Evolutionary conservation across 306 rosid species (phyloP).

Genomic region (Calophaca sinica): DNA sequence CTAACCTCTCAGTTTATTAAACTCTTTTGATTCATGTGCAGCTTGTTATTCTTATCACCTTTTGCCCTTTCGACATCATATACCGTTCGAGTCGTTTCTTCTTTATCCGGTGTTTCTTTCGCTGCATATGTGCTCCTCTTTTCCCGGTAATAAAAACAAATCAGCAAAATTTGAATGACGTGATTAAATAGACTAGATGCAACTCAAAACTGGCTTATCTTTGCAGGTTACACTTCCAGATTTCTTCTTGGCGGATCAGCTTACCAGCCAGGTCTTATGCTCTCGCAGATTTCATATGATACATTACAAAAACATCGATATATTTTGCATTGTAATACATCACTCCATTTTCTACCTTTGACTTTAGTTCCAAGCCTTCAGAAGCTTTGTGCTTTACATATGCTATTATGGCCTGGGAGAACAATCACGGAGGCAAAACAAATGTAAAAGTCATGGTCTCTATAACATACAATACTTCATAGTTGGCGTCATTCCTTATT

Average conservation of each 20-base stretch:
- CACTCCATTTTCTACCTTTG: constrained; percentile 43
- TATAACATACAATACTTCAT: constrained; percentile 59
- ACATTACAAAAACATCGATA: neutral
- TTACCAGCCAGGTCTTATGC: constrained; percentile 71
- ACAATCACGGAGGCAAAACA: constrained; percentile 65
- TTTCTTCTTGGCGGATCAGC: constrained; percentile 80
- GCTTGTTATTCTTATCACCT: too few species aligned
- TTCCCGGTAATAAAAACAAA: too few species aligned
- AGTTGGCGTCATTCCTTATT: constrained; percentile 62
- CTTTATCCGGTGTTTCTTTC: too few species aligned
- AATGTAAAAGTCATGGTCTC: constrained; percentile 61
- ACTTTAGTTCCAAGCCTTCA: constrained; percentile 64
- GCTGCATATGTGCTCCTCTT: too few species aligned
- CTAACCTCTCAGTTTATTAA: too few species aligned
- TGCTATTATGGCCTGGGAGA: constrained; percentile 82
- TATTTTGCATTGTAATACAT: constrained; percentile 24
- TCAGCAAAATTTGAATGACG: too few species aligned
- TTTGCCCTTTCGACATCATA: too few species aligned
- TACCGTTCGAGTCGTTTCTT: too few species aligned
- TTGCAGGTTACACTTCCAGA: constrained; percentile 52
- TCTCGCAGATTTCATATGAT: constrained; percentile 24
- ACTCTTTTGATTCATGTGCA: too few species aligned
- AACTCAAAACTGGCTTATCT: too few species aligned
- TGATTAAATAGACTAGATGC: too few species aligned
- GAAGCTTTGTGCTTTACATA: constrained; percentile 66